These are phyloP conservation scores for Salvia miltiorrhiza DNA, from an alignment of 257 asterid species.

Conservation along the genomic window DNA sequence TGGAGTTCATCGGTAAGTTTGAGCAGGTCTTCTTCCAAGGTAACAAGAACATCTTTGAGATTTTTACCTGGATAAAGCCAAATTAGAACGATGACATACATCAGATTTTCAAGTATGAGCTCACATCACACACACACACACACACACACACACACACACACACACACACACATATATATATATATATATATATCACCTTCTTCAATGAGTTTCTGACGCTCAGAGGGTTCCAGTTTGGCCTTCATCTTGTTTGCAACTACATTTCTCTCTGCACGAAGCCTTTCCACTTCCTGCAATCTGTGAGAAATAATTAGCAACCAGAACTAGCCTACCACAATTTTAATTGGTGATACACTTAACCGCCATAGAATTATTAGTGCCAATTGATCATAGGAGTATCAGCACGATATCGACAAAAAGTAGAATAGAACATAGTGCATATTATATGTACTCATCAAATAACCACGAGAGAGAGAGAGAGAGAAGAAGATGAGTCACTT, in stretches of 20 bases:
- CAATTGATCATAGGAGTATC: background rate
- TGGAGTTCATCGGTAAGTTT: constrained; percentile 82
- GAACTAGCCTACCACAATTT: constrained; percentile 19
- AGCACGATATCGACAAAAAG: background rate
- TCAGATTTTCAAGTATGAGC: background rate
- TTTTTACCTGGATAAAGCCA: constrained; percentile 59
- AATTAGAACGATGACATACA: constrained; percentile 11
- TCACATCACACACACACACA: no score
- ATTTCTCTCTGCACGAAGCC: constrained; percentile 91
- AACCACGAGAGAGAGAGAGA: background rate
- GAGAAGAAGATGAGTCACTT: background rate
- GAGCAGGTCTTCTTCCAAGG: constrained; percentile 78
- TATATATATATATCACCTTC: constrained; percentile 51
- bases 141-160: background rate
- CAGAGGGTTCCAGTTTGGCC: constrained; percentile 76
- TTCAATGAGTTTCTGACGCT: constrained; percentile 84
- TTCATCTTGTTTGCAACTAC: constrained; percentile 94
- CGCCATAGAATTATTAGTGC: background rate
- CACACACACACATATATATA: background rate
- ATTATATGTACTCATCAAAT: background rate
- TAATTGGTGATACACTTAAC: background rate
- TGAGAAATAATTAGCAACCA: constrained; percentile 62
- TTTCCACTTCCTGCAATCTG: constrained; percentile 99
- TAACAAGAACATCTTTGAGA: constrained; percentile 70
- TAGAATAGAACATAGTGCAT: background rate